Evolutionary conservation across 2,329 filamentous ascomycete genomes (phyloP).

Genomic region (Cercospora sp.): DNA sequence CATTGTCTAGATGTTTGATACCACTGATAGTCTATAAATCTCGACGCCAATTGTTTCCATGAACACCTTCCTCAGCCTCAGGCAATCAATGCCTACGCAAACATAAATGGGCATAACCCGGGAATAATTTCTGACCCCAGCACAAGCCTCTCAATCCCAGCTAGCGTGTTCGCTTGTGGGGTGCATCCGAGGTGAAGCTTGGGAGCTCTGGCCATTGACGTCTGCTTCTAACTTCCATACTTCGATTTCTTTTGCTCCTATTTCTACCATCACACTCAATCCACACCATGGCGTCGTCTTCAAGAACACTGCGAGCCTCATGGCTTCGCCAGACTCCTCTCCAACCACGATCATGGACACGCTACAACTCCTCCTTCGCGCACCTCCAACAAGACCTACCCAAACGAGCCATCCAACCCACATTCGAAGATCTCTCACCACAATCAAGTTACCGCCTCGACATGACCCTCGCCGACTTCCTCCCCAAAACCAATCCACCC

Average conservation of each 20-base stretch:
- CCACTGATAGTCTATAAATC: too few relatives aligned
- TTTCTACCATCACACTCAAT: not conserved
- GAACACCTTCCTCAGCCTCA: too few relatives aligned
- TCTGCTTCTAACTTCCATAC: constrained; percentile 3
- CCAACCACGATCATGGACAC: constrained; percentile 8
- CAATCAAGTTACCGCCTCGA: constrained; percentile 26
- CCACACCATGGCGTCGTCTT: not conserved
- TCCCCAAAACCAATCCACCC: constrained; percentile 30
- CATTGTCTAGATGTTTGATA: too few relatives aligned
- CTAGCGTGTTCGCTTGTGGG: not conserved
- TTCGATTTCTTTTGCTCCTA: not conserved
- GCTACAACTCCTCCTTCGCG: constrained; percentile 41
- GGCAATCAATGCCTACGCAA: not conserved
- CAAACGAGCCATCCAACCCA: constrained; percentile 50
- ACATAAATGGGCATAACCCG: not conserved
- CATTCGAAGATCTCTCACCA: constrained; percentile 61
- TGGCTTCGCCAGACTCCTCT: constrained; percentile 21
- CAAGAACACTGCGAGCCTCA: constrained; percentile 24
- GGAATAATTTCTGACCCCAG: not conserved
- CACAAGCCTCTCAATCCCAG: not conserved
- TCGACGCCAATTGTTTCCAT: too few relatives aligned
- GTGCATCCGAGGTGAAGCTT: constrained; percentile 9
- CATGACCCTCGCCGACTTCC: constrained; percentile 25
- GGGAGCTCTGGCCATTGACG: constrained; percentile 4
- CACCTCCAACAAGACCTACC: constrained; percentile 49